Base-by-base conservation (phyloP, 768 basidiomycete genomes). In the Serpula lacrymans region DNA sequence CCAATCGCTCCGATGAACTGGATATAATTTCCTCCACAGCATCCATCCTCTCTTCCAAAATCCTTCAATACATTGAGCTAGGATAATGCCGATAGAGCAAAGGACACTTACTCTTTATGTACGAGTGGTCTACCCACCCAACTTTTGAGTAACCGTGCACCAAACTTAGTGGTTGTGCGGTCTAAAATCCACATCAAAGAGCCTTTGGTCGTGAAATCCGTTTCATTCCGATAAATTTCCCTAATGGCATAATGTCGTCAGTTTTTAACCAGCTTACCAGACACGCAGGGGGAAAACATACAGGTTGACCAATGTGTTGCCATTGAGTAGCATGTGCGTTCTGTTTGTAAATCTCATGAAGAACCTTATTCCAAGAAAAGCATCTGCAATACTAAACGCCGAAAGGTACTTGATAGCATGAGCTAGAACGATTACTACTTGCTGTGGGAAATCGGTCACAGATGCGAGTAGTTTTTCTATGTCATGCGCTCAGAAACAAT, bases 181-280 rank as follows among this genome's bases (percentile, higher is more conserved):
- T 97, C 88, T 38, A 99, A 69, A 6, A 94, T 73, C 78, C 83
- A 87, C 46, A 96, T 67, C 33, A 99, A 65, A 36, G 89, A 87
- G 4, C 93, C 94, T 42, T 65, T 74, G 14, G 74, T 67, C 9
- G 75, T 78, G 40, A 75, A 76, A 56, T 96, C 85, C 1, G 89
- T 91, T 54, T 88, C 84, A 51, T 97, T 98, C 24, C 81, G 77
- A 58, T 89, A 94, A n/a, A 99, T 80, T 60, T 98, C 94, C 31
- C 80, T 80, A 45, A 29, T 20, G 27, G 22, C 18, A 6, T 12
- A 8, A 41, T 24, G 12, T n/a, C 6, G 36, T 47, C 32, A 45
- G 34, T 16, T 13, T 34, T 6, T 21, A 17, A 33, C 18, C 5
- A 13, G 25, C 33, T 10, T 23, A 17, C 20, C 41, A 6, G 17